Base-by-base conservation (phyloP, 139 green algal species). In the Volvox reticuliferus region DNA sequence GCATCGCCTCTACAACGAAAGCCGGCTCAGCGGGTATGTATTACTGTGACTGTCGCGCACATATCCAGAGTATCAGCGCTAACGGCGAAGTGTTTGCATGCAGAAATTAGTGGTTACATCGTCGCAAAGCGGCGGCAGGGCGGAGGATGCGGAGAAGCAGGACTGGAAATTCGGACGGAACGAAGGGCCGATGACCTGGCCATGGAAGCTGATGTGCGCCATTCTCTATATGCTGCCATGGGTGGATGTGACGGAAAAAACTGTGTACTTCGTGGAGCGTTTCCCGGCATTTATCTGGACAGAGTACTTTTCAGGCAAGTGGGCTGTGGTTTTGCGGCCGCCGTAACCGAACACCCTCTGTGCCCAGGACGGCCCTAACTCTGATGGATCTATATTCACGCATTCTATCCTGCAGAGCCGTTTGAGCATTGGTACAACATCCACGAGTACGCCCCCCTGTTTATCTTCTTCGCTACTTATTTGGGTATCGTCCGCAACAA, bases 341-440 rank as follows among this genome's bases (percentile, higher is more conserved):
- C 44, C 5, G 44, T 55, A 55, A 55, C 44, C 44, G 44, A 55
- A 55, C 44, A 55, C 21, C 65, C 6, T 12, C 12, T 24, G 65
- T 2, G 2, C 65, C 65, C 24, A 28, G 5, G 65, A 3, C 65
- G 16, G 21, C 65, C 65, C 65, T 24, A 12, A 73, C 16, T 2
- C 65, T 73, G 65, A 73, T 73, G 65, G 21, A 73, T 73, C 21
- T 12, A 26, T 12, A 73, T 28, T 30, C 65, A 73, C 65, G 65
- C 65, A 28, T 12, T 24, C 65, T 73, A 9, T 73, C 12, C 79
- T 5, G 35, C 89, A 96, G 94, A 95, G 81, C 94, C 94, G 1
- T 95, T 96, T 92, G 94, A 96, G 93, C 93, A 96, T 91, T 96
- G 93, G 93, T 96, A 94, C 91, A 94, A 95, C 93, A 95, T 95